Base-by-base conservation (phyloP, 1,284 basidiomycete genomes). In the Sanghuangporus weigelae region DNA sequence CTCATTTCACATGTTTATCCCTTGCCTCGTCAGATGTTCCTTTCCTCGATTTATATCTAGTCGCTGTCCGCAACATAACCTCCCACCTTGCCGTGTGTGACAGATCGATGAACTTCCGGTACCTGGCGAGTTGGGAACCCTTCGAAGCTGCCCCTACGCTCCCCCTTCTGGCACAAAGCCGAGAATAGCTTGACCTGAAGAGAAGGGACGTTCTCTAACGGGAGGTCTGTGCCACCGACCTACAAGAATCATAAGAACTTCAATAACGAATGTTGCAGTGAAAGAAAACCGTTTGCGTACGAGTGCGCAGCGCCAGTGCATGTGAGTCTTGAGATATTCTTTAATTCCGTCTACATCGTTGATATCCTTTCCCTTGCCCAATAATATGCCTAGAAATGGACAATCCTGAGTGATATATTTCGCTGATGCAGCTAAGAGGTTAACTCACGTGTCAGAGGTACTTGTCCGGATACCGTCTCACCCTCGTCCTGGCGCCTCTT, bases 301-400 rank as follows among this genome's bases (percentile, higher is more conserved):
- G 40, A 57, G 55, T n/a, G 8, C 55, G 19, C 55, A 57, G 5
- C 55, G 26, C 55, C 55, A 57, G 55, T 57, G 55, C 38, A 57
- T 12, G 19, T 57, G 31, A 14, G 31, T 39, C 39, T n/a, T 11
- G 38, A 57, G 36, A 21, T 57, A 57, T 21, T 35, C 55, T 7
- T 16, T 21, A 4, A 57, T 23, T 6, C 38, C 42, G 3, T 57
- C 55, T 5, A 38, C 38, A 26, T 57, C 36, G 26, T 57, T 57
- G 55, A 57, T 14, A 42, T 57, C 39, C 55, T 38, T 38, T 12
- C 36, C 36, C 42, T 26, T 39, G 10, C 40, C 19, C 36, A 57
- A 42, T 39, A 57, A 57, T 23, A n/a, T n/a, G 19, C 55, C 55
- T 57, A 55, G 11, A 21, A 57, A 42, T 3, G 40, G 14, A 14